Conservation (phyloP, 768 basidiomycete genomes). For the Tricholoma flavovirens region DNA sequence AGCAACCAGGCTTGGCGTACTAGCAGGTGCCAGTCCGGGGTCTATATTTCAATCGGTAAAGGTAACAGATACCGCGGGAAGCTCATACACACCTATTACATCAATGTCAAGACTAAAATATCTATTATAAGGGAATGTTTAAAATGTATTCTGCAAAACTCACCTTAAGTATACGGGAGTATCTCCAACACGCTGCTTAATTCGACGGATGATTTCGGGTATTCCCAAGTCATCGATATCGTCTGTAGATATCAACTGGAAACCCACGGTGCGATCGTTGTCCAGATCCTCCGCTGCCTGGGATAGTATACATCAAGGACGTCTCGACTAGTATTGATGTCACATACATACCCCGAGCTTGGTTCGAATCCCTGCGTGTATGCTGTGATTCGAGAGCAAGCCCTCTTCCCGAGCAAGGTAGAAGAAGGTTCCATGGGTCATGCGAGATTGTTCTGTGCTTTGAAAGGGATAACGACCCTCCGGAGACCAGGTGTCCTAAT, state of each 20-base stretch:
- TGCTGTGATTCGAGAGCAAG: constrained; percentile 66
- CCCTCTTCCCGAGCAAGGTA: constrained; percentile 74
- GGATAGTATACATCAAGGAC: constrained; percentile 19
- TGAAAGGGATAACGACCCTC: constrained; percentile 45
- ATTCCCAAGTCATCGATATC: constrained; percentile 82
- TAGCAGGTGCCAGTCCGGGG: constrained; percentile 74
- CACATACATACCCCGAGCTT: constrained; percentile 42
- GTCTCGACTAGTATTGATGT: constrained; percentile 13
- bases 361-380: constrained; percentile 85
- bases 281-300: constrained; percentile 59
- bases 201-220: constrained; percentile 60
- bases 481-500: constrained; percentile 59
- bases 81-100: constrained; percentile 50
- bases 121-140: neutral
- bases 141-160: constrained; percentile 17
- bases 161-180: constrained; percentile 75
- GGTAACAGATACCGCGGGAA: neutral
- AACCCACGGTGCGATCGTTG: constrained; percentile 69
- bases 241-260: constrained; percentile 72
- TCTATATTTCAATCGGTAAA: constrained; percentile 31
- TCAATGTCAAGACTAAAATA: constrained; percentile 67
- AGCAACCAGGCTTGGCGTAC: constrained; percentile 33
- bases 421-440: constrained; percentile 88
- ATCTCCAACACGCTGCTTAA: constrained; percentile 66
- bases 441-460: constrained; percentile 52